Conservation (phyloP, 441 rosid species). For the Sinapis alba region DNA sequence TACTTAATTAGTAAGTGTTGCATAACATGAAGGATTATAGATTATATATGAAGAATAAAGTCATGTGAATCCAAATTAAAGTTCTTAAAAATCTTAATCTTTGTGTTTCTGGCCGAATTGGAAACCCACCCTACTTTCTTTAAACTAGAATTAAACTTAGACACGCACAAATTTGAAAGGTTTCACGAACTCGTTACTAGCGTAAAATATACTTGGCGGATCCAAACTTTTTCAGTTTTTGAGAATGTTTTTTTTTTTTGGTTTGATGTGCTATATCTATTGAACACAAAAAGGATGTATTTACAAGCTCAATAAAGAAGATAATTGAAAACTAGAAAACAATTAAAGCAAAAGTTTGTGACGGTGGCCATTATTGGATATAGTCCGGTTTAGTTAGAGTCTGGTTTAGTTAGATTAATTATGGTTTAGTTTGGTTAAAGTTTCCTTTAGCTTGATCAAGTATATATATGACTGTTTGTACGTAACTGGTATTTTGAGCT, state of each 20-base stretch:
- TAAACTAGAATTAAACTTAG: neutral
- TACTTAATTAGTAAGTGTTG: neutral
- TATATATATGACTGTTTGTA: too few species aligned
- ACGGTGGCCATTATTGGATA: neutral
- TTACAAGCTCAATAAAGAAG: slow-evolving; percentile 1
- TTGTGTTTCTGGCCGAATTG: neutral
- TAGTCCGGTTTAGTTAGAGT: too few species aligned
- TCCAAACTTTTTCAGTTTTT: neutral
- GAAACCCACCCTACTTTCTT: neutral
- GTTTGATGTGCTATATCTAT: neutral
- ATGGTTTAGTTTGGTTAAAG: too few species aligned
- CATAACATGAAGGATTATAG: neutral
- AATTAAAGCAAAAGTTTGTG: neutral
- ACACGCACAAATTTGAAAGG: neutral
- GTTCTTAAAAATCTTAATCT: neutral
- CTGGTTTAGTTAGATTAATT: too few species aligned
- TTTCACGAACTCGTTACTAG: neutral
- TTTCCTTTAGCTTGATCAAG: too few species aligned
- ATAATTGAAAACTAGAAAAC: neutral
- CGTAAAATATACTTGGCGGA: neutral
- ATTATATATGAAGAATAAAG: neutral
- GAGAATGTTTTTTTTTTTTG: neutral
- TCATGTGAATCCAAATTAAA: neutral
- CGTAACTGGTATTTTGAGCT: too few species aligned
- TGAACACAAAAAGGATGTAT: neutral